Conservation (phyloP, 495 filamentous ascomycete species). For the Bryoglossum gracile region DNA sequence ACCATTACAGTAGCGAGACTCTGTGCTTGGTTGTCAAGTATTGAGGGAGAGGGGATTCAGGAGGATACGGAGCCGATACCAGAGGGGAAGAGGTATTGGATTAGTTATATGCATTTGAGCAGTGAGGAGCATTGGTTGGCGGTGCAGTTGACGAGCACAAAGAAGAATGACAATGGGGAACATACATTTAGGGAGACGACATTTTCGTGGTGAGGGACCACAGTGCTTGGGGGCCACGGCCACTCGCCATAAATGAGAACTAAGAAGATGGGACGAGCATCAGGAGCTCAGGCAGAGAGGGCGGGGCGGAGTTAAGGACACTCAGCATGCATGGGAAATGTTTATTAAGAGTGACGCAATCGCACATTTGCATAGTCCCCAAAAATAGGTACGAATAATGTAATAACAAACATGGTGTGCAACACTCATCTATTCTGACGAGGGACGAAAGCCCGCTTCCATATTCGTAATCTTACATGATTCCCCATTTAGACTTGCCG, state of each 20-base stretch:
- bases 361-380: slow-evolving; percentile 2
- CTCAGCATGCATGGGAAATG: too few relatives aligned
- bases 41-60: slow-evolving; percentile 23
- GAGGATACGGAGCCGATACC: slow-evolving; percentile 23
- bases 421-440: too few relatives aligned
- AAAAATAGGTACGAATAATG: slow-evolving; percentile 7
- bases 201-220: slow-evolving; percentile 22
- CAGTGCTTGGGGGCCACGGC: not conserved
- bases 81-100: slow-evolving; percentile 16
- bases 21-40: slow-evolving; percentile 22
- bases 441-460: too few relatives aligned
- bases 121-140: slow-evolving; percentile 24
- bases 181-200: slow-evolving; percentile 22
- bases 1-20: slow-evolving; percentile 23
- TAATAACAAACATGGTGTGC: not conserved
- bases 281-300: too few relatives aligned
- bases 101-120: slow-evolving; percentile 25
- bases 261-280: too few relatives aligned
- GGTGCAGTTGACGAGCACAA: slow-evolving; percentile 19
- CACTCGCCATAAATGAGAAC: not conserved
- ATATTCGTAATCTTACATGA: too few relatives aligned
- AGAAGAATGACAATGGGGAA: slow-evolving; percentile 15
- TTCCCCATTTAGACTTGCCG: too few relatives aligned
- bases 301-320: too few relatives aligned
- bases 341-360: not conserved